Conservation (phyloP, 2,329 filamentous ascomycete genomes). For the Colletotrichum musae region DNA sequence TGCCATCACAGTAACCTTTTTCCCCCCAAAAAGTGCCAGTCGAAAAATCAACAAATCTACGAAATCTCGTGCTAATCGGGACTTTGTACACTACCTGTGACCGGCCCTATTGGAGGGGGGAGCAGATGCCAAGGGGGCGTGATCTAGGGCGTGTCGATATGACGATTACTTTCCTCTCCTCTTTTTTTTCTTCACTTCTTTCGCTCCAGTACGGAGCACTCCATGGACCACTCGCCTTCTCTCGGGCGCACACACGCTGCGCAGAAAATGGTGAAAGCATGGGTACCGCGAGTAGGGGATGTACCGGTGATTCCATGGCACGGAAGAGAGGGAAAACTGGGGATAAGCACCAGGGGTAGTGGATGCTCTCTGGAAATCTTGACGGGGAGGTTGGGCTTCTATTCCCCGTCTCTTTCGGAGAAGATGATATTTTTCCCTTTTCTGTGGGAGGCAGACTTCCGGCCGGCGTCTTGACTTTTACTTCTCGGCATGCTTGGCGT, state of each 20-base stretch:
- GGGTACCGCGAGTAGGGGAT: constrained; percentile 29
- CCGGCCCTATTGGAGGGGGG: no score
- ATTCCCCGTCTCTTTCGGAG: constrained; percentile 17
- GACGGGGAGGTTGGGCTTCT: not conserved
- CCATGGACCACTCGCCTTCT: not conserved
- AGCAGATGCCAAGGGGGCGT: no score
- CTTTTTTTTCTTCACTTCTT: no score
- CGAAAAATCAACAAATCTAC: constrained; percentile 13
- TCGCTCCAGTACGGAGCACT: not conserved
- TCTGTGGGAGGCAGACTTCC: no score
- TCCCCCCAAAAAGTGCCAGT: not conserved
- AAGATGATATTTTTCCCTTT: not conserved
- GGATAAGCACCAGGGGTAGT: constrained; percentile 12
- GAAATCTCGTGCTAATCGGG: constrained; percentile 23
- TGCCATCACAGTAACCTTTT: constrained; percentile 9
- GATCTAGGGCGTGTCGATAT: constrained; percentile 12
- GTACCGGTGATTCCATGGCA: constrained; percentile 29
- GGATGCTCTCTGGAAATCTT: not conserved
- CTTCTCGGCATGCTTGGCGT: not conserved
- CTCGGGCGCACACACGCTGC: not conserved
- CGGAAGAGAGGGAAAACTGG: constrained; percentile 24
- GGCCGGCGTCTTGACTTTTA: not conserved
- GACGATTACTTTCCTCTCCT: no score
- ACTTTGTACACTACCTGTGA: no score
- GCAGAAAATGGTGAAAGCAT: constrained; percentile 26